A percentile compares a stretch with the other conserved stretches of the same genome.
These are phyloP conservation scores for Globisporangium alternatum DNA, from an alignment of 352 stramenopile species.

Conservation along the genomic window DNA sequence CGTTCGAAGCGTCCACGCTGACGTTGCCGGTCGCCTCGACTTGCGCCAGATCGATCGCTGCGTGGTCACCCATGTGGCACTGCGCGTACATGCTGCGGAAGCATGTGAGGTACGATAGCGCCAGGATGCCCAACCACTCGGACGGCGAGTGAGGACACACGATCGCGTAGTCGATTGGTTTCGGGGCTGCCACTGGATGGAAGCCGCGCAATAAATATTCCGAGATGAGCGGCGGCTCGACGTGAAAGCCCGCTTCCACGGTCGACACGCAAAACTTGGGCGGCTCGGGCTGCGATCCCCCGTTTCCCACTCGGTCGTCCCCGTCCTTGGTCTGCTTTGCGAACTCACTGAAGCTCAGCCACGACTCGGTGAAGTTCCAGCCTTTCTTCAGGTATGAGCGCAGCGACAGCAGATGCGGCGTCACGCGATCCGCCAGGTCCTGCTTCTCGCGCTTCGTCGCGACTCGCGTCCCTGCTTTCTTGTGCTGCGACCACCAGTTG, in stretches of 20 bases:
- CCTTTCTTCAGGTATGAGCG: constrained; percentile 21
- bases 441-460: constrained; percentile 33
- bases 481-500: constrained; percentile 26
- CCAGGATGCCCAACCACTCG: constrained; percentile 67
- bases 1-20: constrained; percentile 50
- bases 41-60: constrained; percentile 39
- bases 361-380: constrained; percentile 8
- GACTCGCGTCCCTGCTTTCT: constrained; percentile 16
- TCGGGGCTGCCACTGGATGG: constrained; percentile 56
- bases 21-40: constrained; percentile 37
- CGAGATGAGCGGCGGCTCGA: constrained; percentile 54
- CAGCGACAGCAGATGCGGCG: constrained; percentile 40
- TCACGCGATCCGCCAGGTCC: constrained; percentile 30
- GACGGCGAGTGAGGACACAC: constrained; percentile 67
- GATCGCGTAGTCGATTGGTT: constrained; percentile 72
- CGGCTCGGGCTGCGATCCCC: not conserved
- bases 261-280: constrained; percentile 53
- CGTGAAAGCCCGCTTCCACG: constrained; percentile 46
- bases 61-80: constrained; percentile 66
- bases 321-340: constrained; percentile 9
- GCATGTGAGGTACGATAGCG: constrained; percentile 68
- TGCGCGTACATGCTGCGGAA: constrained; percentile 71
- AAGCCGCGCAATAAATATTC: constrained; percentile 75
- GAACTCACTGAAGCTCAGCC: constrained; percentile 48
- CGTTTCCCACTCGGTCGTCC: constrained; percentile 5